Evolutionary conservation across 768 basidiomycete genomes (phyloP).

Genomic region (Chalciporus sphaerocephalus): DNA sequence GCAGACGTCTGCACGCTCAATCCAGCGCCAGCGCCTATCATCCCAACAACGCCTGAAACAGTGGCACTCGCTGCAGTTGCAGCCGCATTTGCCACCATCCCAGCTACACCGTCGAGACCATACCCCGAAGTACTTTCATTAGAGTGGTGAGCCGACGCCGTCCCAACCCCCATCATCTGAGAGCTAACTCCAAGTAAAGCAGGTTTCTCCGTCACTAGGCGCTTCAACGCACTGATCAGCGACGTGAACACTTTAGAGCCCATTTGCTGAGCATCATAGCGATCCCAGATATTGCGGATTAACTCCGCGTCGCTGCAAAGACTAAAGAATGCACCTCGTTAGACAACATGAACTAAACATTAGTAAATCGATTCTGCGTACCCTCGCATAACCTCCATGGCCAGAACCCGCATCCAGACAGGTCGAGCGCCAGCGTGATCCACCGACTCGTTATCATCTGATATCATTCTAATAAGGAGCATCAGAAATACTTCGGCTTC

Average conservation of each 20-base stretch:
- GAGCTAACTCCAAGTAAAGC: conserved; percentile 70
- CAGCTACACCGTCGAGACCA: conserved; percentile 67
- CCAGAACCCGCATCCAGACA: conserved; percentile 84
- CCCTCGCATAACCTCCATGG: conserved; percentile 92
- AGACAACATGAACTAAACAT: background rate
- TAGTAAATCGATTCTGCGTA: conserved; percentile 24
- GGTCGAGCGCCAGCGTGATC: conserved; percentile 44
- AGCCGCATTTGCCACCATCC: conserved; percentile 78
- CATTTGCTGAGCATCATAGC: conserved; percentile 60
- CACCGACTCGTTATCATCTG: conserved; percentile 44
- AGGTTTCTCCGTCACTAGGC: conserved; percentile 87
- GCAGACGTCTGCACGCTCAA: conserved; percentile 68
- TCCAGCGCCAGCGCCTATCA: conserved; percentile 69
- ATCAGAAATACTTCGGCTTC: conserved; percentile 87
- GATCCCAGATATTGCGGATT: conserved; percentile 73
- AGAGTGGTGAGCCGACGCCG: conserved; percentile 25
- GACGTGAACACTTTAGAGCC: conserved; percentile 71
- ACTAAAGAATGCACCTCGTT: conserved; percentile 32
- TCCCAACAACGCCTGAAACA: conserved; percentile 79
- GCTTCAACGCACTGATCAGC: conserved; percentile 78
- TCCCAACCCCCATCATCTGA: conserved; percentile 80
- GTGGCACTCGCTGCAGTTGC: conserved; percentile 80
- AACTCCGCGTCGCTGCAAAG: conserved; percentile 78
- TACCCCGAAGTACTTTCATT: conserved; percentile 35
- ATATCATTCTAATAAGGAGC: conserved; percentile 61